These are phyloP conservation scores for Cryptococcus sp. DNA, from an alignment of 1,284 basidiomycete species.

Conservation along the genomic window DNA sequence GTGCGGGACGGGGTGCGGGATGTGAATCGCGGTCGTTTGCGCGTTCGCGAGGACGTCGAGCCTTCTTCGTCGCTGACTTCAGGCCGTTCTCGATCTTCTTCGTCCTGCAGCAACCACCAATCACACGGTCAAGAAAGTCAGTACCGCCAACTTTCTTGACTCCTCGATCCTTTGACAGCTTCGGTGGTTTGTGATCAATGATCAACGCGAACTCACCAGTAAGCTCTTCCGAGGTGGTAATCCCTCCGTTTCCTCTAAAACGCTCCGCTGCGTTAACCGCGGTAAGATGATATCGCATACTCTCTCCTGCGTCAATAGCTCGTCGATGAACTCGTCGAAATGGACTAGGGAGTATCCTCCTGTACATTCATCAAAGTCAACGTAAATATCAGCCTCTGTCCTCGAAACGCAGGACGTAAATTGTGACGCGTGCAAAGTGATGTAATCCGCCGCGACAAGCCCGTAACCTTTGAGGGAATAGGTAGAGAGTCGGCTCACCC, in stretches of 20 bases:
- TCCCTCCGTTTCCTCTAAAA: slow-evolving; percentile 89
- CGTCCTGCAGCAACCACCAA: slow-evolving; percentile 6
- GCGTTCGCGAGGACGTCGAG: slow-evolving; percentile 7
- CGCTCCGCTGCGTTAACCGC: slow-evolving; percentile 78
- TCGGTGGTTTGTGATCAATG: too few species aligned
- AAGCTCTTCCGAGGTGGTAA: slow-evolving; percentile 62
- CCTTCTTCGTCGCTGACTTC: slow-evolving; percentile 2
- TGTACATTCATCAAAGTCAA: slow-evolving; percentile 40
- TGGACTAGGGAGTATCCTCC: slow-evolving; percentile 79
- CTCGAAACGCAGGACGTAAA: background rate
- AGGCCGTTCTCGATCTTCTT: slow-evolving; percentile 15
- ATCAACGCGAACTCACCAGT: slow-evolving; percentile 21
- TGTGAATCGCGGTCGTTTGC: slow-evolving; percentile 27
- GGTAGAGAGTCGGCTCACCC: slow-evolving; percentile 59
- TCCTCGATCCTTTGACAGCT: too few species aligned
- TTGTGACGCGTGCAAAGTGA: background rate
- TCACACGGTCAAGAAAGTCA: too few species aligned
- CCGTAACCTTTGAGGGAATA: background rate
- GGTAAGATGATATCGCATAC: slow-evolving; percentile 97
- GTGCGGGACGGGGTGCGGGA: slow-evolving; percentile 38
- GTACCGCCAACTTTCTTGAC: too few species aligned
- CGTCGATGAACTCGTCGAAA: slow-evolving; percentile 91
- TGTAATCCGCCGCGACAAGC: background rate
- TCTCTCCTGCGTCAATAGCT: slow-evolving; percentile 81
- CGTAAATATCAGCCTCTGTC: slow-evolving; percentile 7